Percentiles rank a stretch among this genome's conserved stretches.
Conservation (phyloP, 805 yeast species). For the Candida parachauliodes region DNA sequence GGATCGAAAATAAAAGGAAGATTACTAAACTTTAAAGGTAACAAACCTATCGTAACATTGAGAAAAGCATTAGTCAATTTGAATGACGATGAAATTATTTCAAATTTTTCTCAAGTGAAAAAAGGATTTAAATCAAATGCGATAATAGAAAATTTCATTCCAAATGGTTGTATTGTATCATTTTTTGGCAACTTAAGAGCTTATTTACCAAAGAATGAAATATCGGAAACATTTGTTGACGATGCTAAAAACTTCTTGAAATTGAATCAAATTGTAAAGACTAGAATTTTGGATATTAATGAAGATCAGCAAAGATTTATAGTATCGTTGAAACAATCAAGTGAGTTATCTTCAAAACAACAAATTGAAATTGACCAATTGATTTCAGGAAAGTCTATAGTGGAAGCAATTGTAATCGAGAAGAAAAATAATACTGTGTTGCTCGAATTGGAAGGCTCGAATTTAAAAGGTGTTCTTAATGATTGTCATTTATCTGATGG, state of each 20-base stretch:
- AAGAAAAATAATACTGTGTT: constrained; percentile 70
- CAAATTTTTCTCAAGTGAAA: constrained; percentile 34
- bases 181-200: constrained; percentile 80
- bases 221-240: constrained; percentile 81
- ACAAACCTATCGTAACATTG: constrained; percentile 60
- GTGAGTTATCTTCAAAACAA: constrained; percentile 48
- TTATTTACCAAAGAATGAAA: constrained; percentile 81
- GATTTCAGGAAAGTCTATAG: constrained; percentile 58
- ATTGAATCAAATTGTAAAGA: constrained; percentile 78
- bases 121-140: constrained; percentile 60
- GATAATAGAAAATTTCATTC: constrained; percentile 66
- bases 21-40: constrained; percentile 50
- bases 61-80: constrained; percentile 78
- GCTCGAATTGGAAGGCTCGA: constrained; percentile 53
- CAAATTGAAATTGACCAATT: constrained; percentile 43
- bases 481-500: constrained; percentile 78
- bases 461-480: constrained; percentile 64
- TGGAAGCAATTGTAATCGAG: constrained; percentile 61
- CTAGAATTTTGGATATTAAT: constrained; percentile 60
- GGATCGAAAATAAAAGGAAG: constrained; percentile 80
- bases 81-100: constrained; percentile 51
- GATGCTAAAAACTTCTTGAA: constrained; percentile 75
- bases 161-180: constrained; percentile 77
- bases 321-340: constrained; percentile 72
- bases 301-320: constrained; percentile 49